Base-by-base conservation (phyloP, 225 moss, liverwort and hornwort species). In the Physcomitrium patens region DNA sequence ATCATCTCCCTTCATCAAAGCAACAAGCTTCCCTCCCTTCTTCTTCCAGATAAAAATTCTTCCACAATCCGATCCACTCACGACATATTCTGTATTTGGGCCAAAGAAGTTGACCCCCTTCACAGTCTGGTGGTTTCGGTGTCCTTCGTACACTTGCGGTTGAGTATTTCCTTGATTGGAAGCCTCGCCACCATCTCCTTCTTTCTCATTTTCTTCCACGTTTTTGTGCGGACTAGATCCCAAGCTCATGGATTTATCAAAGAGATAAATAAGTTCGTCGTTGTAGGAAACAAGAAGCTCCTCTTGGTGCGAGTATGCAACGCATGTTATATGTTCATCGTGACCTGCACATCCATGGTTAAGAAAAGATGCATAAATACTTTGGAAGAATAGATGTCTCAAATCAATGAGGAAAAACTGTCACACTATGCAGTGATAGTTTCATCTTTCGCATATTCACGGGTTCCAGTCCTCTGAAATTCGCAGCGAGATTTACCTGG, bases 31-130 rank as follows among this genome's bases (percentile, higher is more conserved):
- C 19, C 85, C 91, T 26, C 86, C 91, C 70, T 56, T 86, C 82
- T 94, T 94, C 76, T 82, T 91, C 91, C 94, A 94, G 26, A 94
- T 89, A 73, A 86, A 94, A 27, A 94, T 86, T 63, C 90, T 69
- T 46, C 94, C 92, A 76, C 94, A 94, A 66, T 94, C 94, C 60
- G 94, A 94, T 58, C 94, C 94, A 75, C 94, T 94, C 17, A 91
- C 79, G 8, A 94, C 92, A 18, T 94, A 92, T 69, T 94, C 94
- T 23, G 85, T 88, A 55, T 90, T 92, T 43, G 94, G 94, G 31
- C 94, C 94, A 78, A 94, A 92, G 64, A 86, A 94, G 70, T 85
- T 94, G 13, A 94, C 94, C 22, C 92, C 92, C 86, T 94, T 94
- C 75, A 92, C 92, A 43, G 94, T 94, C 56, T 84, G 62, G 12